phyloP scores from a whole-genome alignment of 306 rosid genomes.

The Macrotyloma uniflorum region DNA sequence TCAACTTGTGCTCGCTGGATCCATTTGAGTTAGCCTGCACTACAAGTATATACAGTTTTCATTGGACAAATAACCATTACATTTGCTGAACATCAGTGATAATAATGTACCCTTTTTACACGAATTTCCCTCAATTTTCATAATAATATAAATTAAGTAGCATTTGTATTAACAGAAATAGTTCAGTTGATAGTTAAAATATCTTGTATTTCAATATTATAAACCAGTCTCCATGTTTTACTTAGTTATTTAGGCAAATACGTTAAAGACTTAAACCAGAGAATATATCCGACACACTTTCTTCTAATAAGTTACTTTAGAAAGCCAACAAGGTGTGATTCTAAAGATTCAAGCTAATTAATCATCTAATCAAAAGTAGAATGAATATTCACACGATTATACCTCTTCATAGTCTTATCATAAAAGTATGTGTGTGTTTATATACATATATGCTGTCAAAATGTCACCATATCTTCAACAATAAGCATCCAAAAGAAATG shows the following conservation, averaged over 20 bases:
- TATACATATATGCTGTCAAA: background rate
- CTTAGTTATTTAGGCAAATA: background rate
- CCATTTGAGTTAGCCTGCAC: background rate
- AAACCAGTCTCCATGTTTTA: background rate
- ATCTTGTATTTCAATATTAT: background rate
- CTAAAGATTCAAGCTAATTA: background rate
- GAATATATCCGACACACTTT: background rate
- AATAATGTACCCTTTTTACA: background rate
- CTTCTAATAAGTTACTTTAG: background rate
- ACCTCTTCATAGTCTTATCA: background rate
- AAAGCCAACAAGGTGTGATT: background rate
- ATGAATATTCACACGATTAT: slow-evolving; percentile 49
- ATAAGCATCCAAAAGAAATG: background rate
- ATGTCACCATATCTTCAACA: slow-evolving; percentile 5
- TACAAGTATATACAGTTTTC: background rate
- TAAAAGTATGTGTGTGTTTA: background rate
- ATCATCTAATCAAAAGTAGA: slow-evolving; percentile 19
- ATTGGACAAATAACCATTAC: background rate
- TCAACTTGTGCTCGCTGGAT: background rate
- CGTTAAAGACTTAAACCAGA: background rate
- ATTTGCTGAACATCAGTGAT: background rate
- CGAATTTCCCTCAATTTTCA: background rate
- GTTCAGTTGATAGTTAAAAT: background rate
- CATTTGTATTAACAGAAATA: background rate
- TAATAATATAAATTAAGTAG: background rate